Percentiles rank a stretch among this genome's conserved stretches.
Evolutionary conservation across 2,329 filamentous ascomycete genomes (phyloP).

Genomic region (Paecilomyces fulvus): DNA sequence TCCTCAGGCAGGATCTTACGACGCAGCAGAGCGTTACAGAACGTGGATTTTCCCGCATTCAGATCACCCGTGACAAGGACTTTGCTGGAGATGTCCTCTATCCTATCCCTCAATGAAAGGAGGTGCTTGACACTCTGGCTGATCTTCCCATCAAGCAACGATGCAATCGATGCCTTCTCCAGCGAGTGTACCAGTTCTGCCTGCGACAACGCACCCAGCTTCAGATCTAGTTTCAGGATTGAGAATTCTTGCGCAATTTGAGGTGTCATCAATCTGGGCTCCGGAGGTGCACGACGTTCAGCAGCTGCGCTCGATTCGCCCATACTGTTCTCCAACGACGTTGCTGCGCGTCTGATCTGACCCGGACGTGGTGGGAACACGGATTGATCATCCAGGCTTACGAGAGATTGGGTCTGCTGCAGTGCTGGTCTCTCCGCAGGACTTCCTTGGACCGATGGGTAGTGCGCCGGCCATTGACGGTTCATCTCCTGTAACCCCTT

Average conservation of each 20-base stretch:
- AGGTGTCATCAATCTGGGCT: conserved; percentile 79
- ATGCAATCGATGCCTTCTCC: conserved; percentile 84
- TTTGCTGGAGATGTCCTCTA: conserved; percentile 96
- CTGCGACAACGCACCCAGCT: conserved; percentile 78
- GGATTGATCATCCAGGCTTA: conserved; percentile 13
- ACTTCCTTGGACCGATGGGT: conserved; percentile 56
- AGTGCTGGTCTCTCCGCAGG: conserved; percentile 27
- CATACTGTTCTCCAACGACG: conserved; percentile 53
- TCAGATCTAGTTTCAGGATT: conserved; percentile 86
- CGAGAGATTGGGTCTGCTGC: conserved; percentile 27
- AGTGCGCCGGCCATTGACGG: conserved; percentile 84
- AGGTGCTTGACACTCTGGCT: conserved; percentile 88
- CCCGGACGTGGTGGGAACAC: conserved; percentile 38
- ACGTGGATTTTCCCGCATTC: conserved; percentile 96
- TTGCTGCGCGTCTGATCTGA: conserved; percentile 61
- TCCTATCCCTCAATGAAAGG: conserved; percentile 75
- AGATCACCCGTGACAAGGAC: conserved; percentile 92
- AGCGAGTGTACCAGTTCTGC: conserved; percentile 88
- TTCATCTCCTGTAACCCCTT: conserved; percentile 84
- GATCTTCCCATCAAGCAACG: conserved; percentile 87
- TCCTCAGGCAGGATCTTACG: conserved; percentile 92
- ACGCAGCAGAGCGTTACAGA: conserved; percentile 92
- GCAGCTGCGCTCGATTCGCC: conserved; percentile 66
- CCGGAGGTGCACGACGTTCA: conserved; percentile 52
- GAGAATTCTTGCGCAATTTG: conserved; percentile 96